A percentile compares a stretch with the other conserved stretches of the same genome.
These are phyloP conservation scores for Microstroma glucosiphilum DNA, from an alignment of 1,284 basidiomycete species.

Conservation along the genomic window DNA sequence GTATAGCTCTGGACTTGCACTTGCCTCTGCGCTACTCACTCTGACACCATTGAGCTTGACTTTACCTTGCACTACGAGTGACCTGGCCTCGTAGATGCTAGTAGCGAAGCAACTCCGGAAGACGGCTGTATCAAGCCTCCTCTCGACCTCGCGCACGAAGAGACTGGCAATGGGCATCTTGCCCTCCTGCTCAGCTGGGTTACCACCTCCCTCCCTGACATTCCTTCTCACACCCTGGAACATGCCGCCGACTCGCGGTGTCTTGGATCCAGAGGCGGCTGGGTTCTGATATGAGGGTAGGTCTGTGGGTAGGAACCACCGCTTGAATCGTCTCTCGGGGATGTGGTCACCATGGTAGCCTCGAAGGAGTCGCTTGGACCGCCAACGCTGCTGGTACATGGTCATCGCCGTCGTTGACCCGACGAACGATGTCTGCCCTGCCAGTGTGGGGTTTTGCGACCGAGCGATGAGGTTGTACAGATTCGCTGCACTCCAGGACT, in stretches of 20 bases:
- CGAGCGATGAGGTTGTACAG: constrained; percentile 66
- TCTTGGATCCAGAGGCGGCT: constrained; percentile 2
- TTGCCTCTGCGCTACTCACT: constrained; percentile 58
- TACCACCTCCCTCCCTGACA: neutral
- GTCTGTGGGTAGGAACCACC: constrained; percentile 82
- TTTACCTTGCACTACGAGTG: constrained; percentile 77
- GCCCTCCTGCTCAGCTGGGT: constrained; percentile 4
- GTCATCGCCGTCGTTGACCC: constrained; percentile 57
- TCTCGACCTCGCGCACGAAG: constrained; percentile 62
- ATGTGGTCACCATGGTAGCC: constrained; percentile 96
- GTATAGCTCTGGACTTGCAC: constrained; percentile 2
- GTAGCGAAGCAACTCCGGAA: constrained; percentile 86
- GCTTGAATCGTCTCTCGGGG: constrained; percentile 84
- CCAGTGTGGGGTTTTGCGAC: constrained; percentile 43
- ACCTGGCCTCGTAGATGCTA: constrained; percentile 80
- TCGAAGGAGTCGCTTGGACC: constrained; percentile 77
- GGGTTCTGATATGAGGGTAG: constrained; percentile 57
- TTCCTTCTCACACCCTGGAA: neutral
- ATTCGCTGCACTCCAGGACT: constrained; percentile 66
- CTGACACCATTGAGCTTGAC: constrained; percentile 80
- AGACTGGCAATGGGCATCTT: constrained; percentile 38
- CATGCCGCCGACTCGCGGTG: neutral
- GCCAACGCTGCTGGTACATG: constrained; percentile 89
- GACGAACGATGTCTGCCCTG: constrained; percentile 59
- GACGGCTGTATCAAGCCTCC: constrained; percentile 82